A percentile compares a stretch with the other conserved stretches of the same genome.
These are phyloP conservation scores for Colletotrichum graminicola DNA, from an alignment of 2,329 filamentous ascomycete genomes.

Conservation along the genomic window DNA sequence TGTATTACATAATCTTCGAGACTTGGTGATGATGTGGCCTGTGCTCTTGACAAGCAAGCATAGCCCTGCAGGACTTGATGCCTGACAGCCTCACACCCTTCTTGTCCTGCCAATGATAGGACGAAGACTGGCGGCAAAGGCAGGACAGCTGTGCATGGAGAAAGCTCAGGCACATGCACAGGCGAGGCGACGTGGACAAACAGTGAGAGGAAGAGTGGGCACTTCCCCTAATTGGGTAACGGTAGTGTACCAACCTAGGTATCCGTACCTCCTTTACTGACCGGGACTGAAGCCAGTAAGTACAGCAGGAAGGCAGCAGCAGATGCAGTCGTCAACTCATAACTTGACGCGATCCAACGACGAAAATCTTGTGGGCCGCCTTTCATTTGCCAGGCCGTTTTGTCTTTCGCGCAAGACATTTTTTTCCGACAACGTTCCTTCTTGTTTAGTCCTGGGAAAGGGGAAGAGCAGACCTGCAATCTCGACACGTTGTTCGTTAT, in stretches of 20 bases:
- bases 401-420: conserved; percentile 5
- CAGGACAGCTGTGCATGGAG: conserved; percentile 11
- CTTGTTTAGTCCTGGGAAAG: not conserved
- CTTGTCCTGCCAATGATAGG: conserved; percentile 14
- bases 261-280: too few relatives aligned
- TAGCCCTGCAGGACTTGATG: conserved; percentile 31
- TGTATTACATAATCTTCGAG: conserved; percentile 23
- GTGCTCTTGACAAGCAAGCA: conserved; percentile 28
- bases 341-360: conserved; percentile 11
- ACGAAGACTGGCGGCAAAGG: conserved; percentile 31
- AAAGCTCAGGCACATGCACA: conserved; percentile 9
- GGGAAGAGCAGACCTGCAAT: not conserved
- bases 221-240: not conserved
- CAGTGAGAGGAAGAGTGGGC: not conserved
- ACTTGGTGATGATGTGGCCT: conserved; percentile 25
- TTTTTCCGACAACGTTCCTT: not conserved
- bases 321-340: too few relatives aligned
- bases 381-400: conserved; percentile 2
- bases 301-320: not conserved
- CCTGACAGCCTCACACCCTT: conserved; percentile 26
- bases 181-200: not conserved
- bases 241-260: not conserved
- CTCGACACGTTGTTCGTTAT: conserved; percentile 12
- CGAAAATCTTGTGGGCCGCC: conserved; percentile 29
- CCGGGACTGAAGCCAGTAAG: not conserved